These are phyloP conservation scores for Cydonia oblonga DNA, from an alignment of 331 rosid species.

Conservation along the genomic window DNA sequence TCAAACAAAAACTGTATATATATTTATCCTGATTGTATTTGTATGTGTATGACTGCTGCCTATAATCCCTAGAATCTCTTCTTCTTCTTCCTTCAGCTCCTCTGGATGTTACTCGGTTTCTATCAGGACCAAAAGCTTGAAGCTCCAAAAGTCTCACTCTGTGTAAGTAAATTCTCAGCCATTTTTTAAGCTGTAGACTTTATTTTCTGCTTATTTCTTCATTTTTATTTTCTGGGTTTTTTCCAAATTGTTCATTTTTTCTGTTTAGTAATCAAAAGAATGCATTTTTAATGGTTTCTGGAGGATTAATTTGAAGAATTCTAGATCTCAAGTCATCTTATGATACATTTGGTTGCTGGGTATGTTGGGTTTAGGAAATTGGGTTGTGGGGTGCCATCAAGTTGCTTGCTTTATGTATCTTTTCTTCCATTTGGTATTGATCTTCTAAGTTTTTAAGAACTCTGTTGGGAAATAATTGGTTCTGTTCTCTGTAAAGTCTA, in stretches of 20 bases:
- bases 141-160: neutral
- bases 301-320: neutral
- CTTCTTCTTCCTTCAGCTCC: neutral
- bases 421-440: neutral
- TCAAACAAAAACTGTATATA: neutral
- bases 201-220: neutral
- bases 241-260: neutral
- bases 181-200: neutral
- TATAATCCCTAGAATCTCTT: neutral
- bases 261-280: neutral
- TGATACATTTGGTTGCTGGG: neutral
- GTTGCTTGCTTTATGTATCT: neutral
- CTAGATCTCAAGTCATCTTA: slow-evolving; percentile 10
- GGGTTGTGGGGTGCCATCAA: neutral
- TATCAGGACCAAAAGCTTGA: neutral
- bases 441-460: neutral
- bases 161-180: slow-evolving; percentile 10
- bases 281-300: neutral
- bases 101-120: neutral
- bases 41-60: neutral
- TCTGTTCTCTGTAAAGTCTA: neutral
- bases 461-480: neutral
- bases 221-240: neutral
- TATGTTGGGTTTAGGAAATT: neutral
- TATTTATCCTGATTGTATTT: neutral